Evolutionary conservation across 495 filamentous ascomycete species (phyloP), one percentile per base, ranked within the genome.

Genomic region (Hypoxylon fragiforme): DNA sequence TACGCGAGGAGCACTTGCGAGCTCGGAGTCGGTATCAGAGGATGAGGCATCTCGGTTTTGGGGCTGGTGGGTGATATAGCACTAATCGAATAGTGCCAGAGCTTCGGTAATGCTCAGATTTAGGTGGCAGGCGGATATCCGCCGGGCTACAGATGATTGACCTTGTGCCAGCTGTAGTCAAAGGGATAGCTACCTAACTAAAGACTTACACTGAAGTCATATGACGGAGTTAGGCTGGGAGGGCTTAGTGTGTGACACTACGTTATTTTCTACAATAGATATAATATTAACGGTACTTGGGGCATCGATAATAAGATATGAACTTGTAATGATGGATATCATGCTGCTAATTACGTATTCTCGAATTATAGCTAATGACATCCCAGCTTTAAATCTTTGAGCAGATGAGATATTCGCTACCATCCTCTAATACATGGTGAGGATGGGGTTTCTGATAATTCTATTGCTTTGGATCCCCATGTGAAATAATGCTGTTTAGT

Each of bases 1-100:
- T 62, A 57, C 15, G 12, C 52, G 28, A 24, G 43, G 43, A 53
- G 52, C 50, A 47, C 46, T 48, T 56, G 46, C 46, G 46, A 42
- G 37, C 43, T 52, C 38, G 47, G 52, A 49, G 48, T 56, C 26
- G 52, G 58, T 43, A 56, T 57, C 7, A 53, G 34, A 51, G 43
- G 13, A 37, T 44, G 47, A 42, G 42, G 42, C 47, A 53, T 45
- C 34, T 48, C 30, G 52, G 38, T 56, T 19, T 53, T 40, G 14
- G 44, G 58, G 42, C 39, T 22, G 21, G 38, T 30, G 34, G 31
- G 19, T 45, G 38, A 39, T 34, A 24, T 48, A 40, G 36, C 32
- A 22, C 42, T 21, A n/a, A 41, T 49, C 7, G 3, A 31, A 20
- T 16, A 20, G 22, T 35, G 18, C 24, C 38, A 36, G 35, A 35